Conservation (phyloP, 2,329 filamentous ascomycete species). For the Paecilomyces dactylethromorphus region DNA sequence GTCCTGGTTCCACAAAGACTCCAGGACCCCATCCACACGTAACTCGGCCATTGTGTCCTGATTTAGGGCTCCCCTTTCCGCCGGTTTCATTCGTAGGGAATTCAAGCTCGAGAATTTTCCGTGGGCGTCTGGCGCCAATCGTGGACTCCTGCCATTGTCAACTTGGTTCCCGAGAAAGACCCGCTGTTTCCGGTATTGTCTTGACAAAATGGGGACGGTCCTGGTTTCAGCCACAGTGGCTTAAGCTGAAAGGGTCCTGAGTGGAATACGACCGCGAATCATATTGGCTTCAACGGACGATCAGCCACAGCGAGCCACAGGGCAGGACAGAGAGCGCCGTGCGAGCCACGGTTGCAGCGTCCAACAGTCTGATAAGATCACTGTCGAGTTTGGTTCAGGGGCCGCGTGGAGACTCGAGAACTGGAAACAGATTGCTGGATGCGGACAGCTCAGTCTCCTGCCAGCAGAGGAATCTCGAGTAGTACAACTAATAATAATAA, state of each 20-base stretch:
- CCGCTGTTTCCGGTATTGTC: background rate
- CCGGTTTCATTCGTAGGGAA: too few relatives aligned
- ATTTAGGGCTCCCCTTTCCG: too few relatives aligned
- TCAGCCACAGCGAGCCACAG: background rate
- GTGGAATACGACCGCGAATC: background rate
- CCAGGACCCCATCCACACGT: background rate
- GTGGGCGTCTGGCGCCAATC: background rate
- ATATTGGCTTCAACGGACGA: background rate
- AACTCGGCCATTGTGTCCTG: too few relatives aligned
- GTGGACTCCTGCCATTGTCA: background rate
- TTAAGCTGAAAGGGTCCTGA: background rate
- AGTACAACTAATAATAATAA: too few relatives aligned
- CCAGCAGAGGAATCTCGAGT: too few relatives aligned
- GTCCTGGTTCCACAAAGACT: background rate
- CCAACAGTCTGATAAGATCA: background rate
- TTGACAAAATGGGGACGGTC: background rate
- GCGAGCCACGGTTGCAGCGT: background rate
- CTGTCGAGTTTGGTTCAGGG: background rate
- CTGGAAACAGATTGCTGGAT: too few relatives aligned
- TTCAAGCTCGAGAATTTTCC: background rate
- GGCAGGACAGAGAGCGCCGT: background rate
- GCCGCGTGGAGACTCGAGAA: background rate
- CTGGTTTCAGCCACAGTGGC: background rate
- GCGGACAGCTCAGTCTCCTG: too few relatives aligned
- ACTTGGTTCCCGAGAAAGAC: background rate